Base-by-base conservation (phyloP, 805 yeast genomes). In the Myxozyma kluyveri region DNA sequence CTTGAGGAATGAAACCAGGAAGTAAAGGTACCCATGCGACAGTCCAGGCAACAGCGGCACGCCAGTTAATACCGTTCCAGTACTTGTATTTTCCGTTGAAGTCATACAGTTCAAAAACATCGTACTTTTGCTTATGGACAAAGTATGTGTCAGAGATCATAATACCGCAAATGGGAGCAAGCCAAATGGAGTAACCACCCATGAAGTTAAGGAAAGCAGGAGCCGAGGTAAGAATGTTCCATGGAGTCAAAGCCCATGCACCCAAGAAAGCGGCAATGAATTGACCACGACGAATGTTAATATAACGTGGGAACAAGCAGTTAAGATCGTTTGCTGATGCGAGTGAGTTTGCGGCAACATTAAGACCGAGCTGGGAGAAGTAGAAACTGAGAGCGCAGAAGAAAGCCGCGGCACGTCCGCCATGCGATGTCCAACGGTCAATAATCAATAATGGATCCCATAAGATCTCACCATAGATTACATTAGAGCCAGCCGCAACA, bases 131-230 rank as follows among this genome's bases (percentile, higher is more conserved):
- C 64, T 88, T 80, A 68, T 91, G 79, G 23, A 89, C 79, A 63
- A 52, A 21, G 42, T 44, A 57, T 42, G 41, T 56, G 36, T 60
- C 63, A 14, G 52, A 42, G 54, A 77, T 75, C 43, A 82, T 76
- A 31, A 83, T 85, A 60, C 95, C 96, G 4, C 91, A 88, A 65
- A 88, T 84, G 22, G 93, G 79, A 9, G 89, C 83, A 47, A 88
- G 72, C 75, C 88, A 87, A 12, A 86, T 88, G 0, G 95, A 76
- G 65, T 86, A 88, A 0, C 95, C 91, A 37, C 85, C 77, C 48
- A 88, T 70, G 62, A 86, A 88, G 5, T 90, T 83, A 33, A 93
- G 83, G 71, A 87, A 88, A 69, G 76, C 83, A 33, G 81, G 80
- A 1, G 88, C 79, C 3, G 86, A 74, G 3, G 84, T 73, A 65